These are phyloP conservation scores for Pouteria glomerata DNA, from an alignment of 148 eudicot genomes.

Conservation along the genomic window DNA sequence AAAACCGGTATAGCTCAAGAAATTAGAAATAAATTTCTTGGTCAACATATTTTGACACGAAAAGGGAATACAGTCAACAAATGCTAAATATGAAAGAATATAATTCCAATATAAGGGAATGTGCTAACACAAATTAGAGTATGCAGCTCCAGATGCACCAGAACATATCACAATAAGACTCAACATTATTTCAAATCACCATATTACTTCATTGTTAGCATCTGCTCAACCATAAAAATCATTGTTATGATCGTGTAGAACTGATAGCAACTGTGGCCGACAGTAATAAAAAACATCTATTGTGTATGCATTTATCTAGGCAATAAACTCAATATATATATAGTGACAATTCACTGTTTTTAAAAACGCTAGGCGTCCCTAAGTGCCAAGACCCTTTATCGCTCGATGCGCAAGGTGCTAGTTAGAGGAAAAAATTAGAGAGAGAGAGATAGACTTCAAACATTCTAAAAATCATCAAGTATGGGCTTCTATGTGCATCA, in stretches of 20 bases:
- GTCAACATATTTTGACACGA: not conserved
- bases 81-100: not conserved
- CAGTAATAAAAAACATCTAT: too few species aligned
- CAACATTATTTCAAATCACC: not conserved
- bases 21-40: not conserved
- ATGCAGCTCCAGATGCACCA: not conserved
- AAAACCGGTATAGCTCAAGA: constrained; percentile 1
- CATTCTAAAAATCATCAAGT: too few species aligned
- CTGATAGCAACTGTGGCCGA: too few species aligned
- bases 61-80: not conserved
- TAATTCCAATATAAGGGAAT: not conserved
- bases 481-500: too few species aligned
- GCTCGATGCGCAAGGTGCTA: too few species aligned
- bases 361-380: too few species aligned
- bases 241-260: not conserved
- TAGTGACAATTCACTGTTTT: too few species aligned
- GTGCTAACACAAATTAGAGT: not conserved
- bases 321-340: too few species aligned
- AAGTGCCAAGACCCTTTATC: too few species aligned
- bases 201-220: not conserved
- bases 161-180: not conserved
- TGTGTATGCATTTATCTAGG: too few species aligned
- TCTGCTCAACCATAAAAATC: not conserved
- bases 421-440: too few species aligned
- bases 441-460: too few species aligned